These are phyloP conservation scores for Oryza australiensis DNA, from an alignment of 176 grass and related monocot species.

Conservation along the genomic window DNA sequence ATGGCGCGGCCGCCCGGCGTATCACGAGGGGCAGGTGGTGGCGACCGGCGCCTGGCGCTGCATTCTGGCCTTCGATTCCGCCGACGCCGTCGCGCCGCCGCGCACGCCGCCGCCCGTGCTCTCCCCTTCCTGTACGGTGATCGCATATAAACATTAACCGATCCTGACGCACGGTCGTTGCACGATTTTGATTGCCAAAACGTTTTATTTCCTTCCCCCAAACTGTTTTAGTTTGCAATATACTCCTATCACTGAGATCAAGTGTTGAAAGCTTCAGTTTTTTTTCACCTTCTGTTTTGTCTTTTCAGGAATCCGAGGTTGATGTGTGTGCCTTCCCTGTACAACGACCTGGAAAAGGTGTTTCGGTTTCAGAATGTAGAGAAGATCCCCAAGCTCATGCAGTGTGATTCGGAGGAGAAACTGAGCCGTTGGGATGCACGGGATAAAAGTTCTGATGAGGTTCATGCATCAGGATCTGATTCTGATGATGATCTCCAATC, in stretches of 20 bases:
- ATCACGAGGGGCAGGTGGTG: slow-evolving; percentile 41
- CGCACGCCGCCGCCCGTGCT: slow-evolving; percentile 36
- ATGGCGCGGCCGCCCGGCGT: slow-evolving; percentile 34
- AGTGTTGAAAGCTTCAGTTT: slow-evolving; percentile 3
- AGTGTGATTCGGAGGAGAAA: neutral
- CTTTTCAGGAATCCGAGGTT: slow-evolving; percentile 54
- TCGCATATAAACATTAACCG: neutral
- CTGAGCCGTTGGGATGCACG: neutral
- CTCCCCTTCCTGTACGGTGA: slow-evolving; percentile 15
- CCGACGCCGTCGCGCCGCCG: slow-evolving; percentile 26
- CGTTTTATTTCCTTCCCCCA: neutral
- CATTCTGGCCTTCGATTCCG: slow-evolving; percentile 55
- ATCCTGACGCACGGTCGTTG: neutral
- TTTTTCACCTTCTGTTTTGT: neutral
- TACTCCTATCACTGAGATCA: neutral
- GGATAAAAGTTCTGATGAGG: slow-evolving; percentile 24
- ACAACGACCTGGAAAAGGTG: slow-evolving; percentile 42
- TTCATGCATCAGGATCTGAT: slow-evolving; percentile 21
- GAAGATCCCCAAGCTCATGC: neutral
- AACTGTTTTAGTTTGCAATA: neutral
- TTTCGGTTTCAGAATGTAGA: slow-evolving; percentile 35
- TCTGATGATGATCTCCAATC: slow-evolving; percentile 28
- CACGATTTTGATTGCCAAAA: neutral
- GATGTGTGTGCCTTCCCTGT: slow-evolving; percentile 40
- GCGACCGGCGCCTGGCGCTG: slow-evolving; percentile 48